phyloP scores from a whole-genome alignment of 768 basidiomycete species.

The Steccherinum ochraceum region DNA sequence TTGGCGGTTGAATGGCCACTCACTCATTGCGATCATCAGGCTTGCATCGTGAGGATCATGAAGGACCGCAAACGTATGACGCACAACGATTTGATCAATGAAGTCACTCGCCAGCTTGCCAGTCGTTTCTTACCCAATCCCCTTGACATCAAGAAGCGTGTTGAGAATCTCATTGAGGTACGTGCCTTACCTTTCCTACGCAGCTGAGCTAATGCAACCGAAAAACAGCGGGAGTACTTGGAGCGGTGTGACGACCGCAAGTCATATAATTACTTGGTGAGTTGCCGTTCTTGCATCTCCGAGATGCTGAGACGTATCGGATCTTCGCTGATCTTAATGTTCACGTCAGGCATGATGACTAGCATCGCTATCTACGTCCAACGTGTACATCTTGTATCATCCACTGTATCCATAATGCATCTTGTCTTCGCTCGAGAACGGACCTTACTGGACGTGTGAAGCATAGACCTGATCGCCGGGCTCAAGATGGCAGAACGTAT shows the following conservation, averaged over 20 bases:
- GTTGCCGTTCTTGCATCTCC: conserved; percentile 10
- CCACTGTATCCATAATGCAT: neutral
- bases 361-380: neutral
- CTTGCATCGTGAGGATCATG: conserved; percentile 97
- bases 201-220: neutral
- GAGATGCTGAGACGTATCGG: neutral
- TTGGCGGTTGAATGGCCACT: neutral
- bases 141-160: conserved; percentile 82
- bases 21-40: conserved; percentile 39
- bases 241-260: conserved; percentile 84
- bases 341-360: neutral
- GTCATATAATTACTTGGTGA: conserved; percentile 79
- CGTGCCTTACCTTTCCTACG: conserved; percentile 20
- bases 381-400: neutral
- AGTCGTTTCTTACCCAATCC: conserved; percentile 85
- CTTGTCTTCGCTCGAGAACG: neutral
- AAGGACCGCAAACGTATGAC: conserved; percentile 88
- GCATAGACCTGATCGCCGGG: too few relatives aligned
- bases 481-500: too few relatives aligned
- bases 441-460: too few relatives aligned
- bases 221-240: conserved; percentile 80
- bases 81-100: conserved; percentile 84
- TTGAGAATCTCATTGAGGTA: conserved; percentile 92
- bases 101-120: conserved; percentile 83
- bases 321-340: neutral